Conservation (phyloP, 768 basidiomycete species). For the Suillus americanus region DNA sequence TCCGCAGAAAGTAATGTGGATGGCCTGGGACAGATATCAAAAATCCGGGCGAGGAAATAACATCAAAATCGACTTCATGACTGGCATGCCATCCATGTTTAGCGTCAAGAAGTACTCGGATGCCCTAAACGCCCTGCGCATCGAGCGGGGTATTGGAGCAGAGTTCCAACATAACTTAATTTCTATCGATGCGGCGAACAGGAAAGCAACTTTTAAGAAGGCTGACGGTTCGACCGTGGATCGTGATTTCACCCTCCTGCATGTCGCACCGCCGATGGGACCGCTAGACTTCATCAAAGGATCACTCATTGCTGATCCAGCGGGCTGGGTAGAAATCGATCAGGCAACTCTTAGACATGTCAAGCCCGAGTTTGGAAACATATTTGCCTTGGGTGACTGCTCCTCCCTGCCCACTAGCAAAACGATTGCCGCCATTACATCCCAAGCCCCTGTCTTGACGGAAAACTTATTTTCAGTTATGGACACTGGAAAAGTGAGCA, state of each 20-base stretch:
- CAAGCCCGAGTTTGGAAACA: conserved; percentile 76
- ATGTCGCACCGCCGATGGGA: conserved; percentile 92
- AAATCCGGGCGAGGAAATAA: conserved; percentile 56
- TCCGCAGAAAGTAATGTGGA: conserved; percentile 95
- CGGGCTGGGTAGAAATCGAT: conserved; percentile 91
- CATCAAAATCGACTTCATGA: conserved; percentile 76
- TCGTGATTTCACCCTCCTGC: conserved; percentile 79
- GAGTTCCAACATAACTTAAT: conserved; percentile 83
- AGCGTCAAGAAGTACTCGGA: conserved; percentile 95
- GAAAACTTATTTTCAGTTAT: conserved; percentile 83
- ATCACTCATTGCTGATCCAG: conserved; percentile 74
- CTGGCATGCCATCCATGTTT: conserved; percentile 96
- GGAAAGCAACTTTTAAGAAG: conserved; percentile 83
- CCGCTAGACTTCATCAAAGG: conserved; percentile 78
- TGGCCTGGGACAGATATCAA: conserved; percentile 85
- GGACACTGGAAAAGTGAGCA: conserved; percentile 66
- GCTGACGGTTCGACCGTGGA: conserved; percentile 66
- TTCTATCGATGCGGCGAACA: conserved; percentile 66
- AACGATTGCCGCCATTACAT: conserved; percentile 92
- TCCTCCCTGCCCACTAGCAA: conserved; percentile 92
- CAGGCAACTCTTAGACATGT: conserved; percentile 77
- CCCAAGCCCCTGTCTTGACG: conserved; percentile 85
- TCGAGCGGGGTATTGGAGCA: conserved; percentile 78
- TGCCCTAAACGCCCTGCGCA: conserved; percentile 73
- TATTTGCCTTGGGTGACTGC: conserved; percentile 92